Evolutionary conservation across 148 eudicot genomes (phyloP).

Genomic region (Vaccinium myrtillus): DNA sequence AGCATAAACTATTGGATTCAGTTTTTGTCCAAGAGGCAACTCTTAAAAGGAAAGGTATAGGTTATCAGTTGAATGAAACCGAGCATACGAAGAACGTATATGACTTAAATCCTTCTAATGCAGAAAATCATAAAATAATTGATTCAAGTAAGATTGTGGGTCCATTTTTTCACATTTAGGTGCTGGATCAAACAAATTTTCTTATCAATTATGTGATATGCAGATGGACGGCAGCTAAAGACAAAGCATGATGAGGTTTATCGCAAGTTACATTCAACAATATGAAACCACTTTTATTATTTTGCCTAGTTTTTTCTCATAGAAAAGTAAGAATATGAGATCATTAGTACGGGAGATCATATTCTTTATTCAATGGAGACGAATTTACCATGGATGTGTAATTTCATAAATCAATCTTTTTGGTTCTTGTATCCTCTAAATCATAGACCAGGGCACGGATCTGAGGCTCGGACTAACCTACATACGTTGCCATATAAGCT

Average conservation of each 20-base stretch:
- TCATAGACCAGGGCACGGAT: too few relatives aligned
- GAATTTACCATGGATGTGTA: too few relatives aligned
- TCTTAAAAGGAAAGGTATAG: not conserved
- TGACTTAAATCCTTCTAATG: not conserved
- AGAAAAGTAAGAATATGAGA: too few relatives aligned
- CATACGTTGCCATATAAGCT: too few relatives aligned
- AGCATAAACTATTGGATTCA: not conserved
- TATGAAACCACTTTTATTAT: too few relatives aligned
- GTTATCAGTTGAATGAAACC: not conserved
- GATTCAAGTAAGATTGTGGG: conserved; percentile 2
- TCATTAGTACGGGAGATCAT: too few relatives aligned
- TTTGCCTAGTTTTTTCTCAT: too few relatives aligned
- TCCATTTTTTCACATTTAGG: not conserved
- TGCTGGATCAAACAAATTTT: not conserved
- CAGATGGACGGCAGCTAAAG: conserved; percentile 2
- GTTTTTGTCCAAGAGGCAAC: not conserved
- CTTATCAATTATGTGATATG: not conserved
- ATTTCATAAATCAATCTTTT: too few relatives aligned
- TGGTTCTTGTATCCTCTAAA: too few relatives aligned
- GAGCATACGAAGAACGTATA: not conserved
- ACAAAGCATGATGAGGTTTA: not conserved
- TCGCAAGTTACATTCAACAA: too few relatives aligned
- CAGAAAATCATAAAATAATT: not conserved
- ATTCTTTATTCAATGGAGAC: too few relatives aligned
- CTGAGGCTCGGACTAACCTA: too few relatives aligned